A percentile compares a stretch with the other conserved stretches of the same genome.
These are phyloP conservation scores for Xeromyces bisporus DNA, from an alignment of 495 filamentous ascomycete species.

Conservation along the genomic window DNA sequence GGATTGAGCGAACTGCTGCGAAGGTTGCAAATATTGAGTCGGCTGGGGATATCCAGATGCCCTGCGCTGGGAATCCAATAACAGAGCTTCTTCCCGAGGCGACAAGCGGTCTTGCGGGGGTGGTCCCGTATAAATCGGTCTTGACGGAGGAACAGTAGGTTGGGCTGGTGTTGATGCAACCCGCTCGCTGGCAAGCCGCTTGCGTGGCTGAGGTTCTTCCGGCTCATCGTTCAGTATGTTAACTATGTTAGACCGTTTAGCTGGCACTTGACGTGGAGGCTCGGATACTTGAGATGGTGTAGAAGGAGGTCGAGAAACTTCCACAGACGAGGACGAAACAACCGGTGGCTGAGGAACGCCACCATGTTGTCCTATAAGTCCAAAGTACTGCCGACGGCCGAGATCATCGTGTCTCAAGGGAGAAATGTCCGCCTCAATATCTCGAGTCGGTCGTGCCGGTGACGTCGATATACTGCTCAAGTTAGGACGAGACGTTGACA, in stretches of 20 bases:
- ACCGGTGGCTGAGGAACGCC: conserved; percentile 18
- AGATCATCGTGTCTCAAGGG: conserved; percentile 24
- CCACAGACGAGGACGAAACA: conserved; percentile 26
- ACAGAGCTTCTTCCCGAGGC: conserved; percentile 13
- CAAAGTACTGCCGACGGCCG: conserved; percentile 17
- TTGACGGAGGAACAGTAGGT: conserved; percentile 12
- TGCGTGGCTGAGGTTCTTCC: conserved; percentile 35
- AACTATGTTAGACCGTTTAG: conserved; percentile 44
- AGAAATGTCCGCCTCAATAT: conserved; percentile 21
- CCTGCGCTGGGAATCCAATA: conserved; percentile 8
- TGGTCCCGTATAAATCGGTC: conserved; percentile 9
- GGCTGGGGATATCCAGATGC: conserved; percentile 13
- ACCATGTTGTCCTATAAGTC: conserved; percentile 11
- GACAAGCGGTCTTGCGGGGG: conserved; percentile 6
- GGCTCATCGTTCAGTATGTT: conserved; percentile 42
- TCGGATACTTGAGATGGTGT: conserved; percentile 24
- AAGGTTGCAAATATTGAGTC: conserved; percentile 12
- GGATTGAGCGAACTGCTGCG: conserved; percentile 4
- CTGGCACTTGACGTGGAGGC: conserved; percentile 29
- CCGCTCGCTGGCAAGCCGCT: conserved; percentile 29
- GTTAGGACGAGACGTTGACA: conserved; percentile 21
- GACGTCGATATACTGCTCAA: conserved; percentile 22
- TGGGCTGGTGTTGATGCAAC: conserved; percentile 8
- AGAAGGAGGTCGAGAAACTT: conserved; percentile 19
- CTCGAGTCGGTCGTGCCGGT: conserved; percentile 15